phyloP scores from a whole-genome alignment of 768 basidiomycete species.

The Asterophora lycoperdoides region DNA sequence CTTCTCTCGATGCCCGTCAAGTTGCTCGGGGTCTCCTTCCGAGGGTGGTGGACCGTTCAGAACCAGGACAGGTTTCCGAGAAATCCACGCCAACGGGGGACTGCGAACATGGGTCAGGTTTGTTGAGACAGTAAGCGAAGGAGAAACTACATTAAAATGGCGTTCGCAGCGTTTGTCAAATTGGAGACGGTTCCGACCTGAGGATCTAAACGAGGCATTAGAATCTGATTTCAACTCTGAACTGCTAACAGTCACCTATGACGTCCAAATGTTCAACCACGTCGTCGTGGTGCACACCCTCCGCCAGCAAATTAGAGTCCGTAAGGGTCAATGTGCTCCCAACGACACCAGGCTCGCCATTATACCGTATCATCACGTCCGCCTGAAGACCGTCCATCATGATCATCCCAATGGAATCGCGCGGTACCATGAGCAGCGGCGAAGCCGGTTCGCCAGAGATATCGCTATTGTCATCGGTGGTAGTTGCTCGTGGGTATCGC shows the following conservation, averaged over 20 bases:
- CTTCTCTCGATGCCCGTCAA: slow-evolving; percentile 21
- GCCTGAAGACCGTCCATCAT: slow-evolving; percentile 38
- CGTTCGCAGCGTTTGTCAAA: slow-evolving; percentile 76
- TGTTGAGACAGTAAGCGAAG: background rate
- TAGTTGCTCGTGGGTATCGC: slow-evolving; percentile 4
- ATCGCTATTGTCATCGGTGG: slow-evolving; percentile 7
- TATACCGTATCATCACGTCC: slow-evolving; percentile 35
- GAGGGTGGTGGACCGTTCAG: slow-evolving; percentile 42
- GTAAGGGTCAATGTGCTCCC: slow-evolving; percentile 40
- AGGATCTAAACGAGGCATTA: slow-evolving; percentile 43
- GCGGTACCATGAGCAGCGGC: slow-evolving; percentile 13
- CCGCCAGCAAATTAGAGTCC: slow-evolving; percentile 12
- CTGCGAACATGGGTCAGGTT: slow-evolving; percentile 28
- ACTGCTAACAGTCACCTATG: slow-evolving; percentile 46
- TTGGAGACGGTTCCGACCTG: slow-evolving; percentile 71
- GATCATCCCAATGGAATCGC: slow-evolving; percentile 19
- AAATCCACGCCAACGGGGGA: slow-evolving; percentile 67
- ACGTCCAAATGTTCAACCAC: slow-evolving; percentile 82
- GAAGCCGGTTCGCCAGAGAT: slow-evolving; percentile 8
- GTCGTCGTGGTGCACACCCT: slow-evolving; percentile 63
- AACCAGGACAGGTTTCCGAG: slow-evolving; percentile 62
- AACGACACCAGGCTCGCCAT: slow-evolving; percentile 35
- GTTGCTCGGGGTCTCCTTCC: slow-evolving; percentile 25
- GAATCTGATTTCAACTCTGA: background rate
- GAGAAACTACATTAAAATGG: slow-evolving; percentile 56